Base-by-base conservation (phyloP, 2,329 filamentous ascomycete species). In the Eutypella sp. region DNA sequence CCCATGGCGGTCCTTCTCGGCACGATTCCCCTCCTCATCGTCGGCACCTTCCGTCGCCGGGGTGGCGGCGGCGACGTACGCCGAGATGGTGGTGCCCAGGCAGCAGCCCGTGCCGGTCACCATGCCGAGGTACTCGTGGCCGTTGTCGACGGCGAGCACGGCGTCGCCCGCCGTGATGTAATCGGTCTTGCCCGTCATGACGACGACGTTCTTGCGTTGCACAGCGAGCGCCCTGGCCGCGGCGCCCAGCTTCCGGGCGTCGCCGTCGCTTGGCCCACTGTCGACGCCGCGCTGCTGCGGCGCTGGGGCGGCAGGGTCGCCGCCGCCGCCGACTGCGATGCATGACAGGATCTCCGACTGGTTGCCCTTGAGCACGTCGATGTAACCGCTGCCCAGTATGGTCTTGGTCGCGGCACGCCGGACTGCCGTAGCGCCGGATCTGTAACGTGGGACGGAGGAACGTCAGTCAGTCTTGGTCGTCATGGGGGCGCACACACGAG, bases 351-450 rank as follows among this genome's bases (percentile, higher is more conserved):
- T 90, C 66, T 97, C 93, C 44, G 85, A 82, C 62, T 95, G 89
- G 67, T 97, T 97, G 41, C 92, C 92, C 64, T 97, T 97, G 67
- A 97, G 91, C 36, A 96, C 74, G 64, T 89, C 82, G 57, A 95
- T 87, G 64, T 88, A 88, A 33, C 89, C 90, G 3, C 73, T 76
- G 0, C 78, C 71, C 59, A 96, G 74, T 31, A 97, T 79, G 2
- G 75, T 75, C 47, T 81, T 80, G 23, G 92, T 81, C 0, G 89
- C 87, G 1, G 78, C 72, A 42, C 84, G 80, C 11, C 93, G 81
- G 38, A 92, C 74, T 6, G 76, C 60, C 0, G 90, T 96, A 0
- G 92, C 92, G 6, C 89, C 91, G 6, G 87, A 90, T 10, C 77
- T 80, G 51, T 22, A 15, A 36, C 4, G 33, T 16, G 29, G 25